Percentiles rank a stretch among this genome's conserved stretches.
Conservation (phyloP, 108 stramenopile genomes). For the Parietichytrium sp. region DNA sequence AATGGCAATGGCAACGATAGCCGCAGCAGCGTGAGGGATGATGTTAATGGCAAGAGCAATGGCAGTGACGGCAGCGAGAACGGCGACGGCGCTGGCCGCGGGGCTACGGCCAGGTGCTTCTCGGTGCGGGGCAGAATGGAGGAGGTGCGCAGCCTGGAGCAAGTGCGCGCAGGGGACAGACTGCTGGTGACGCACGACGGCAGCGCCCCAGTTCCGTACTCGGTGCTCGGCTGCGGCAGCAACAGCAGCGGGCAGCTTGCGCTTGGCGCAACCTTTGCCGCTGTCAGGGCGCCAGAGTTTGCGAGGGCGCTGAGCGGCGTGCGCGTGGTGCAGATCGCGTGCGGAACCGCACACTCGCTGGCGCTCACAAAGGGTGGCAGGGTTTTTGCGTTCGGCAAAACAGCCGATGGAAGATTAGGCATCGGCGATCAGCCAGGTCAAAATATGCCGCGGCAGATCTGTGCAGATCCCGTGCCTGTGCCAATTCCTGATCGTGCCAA, state of each 20-base stretch:
- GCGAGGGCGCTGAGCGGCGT: neutral
- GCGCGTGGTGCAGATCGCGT: slow-evolving; percentile 2
- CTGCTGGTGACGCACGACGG: neutral
- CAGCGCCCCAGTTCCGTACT: neutral
- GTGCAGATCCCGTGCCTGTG: too few species aligned
- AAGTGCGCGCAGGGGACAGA: neutral
- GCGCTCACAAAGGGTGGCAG: neutral
- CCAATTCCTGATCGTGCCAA: neutral
- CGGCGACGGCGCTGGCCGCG: too few species aligned
- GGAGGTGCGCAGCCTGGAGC: neutral
- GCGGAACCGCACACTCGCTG: neutral
- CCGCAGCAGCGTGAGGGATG: too few species aligned
- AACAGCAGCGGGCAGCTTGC: slow-evolving; percentile 15
- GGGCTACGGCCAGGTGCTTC: neutral
- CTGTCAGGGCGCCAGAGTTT: neutral
- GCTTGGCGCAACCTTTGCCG: neutral
- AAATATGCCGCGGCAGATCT: neutral
- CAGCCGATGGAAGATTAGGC: neutral
- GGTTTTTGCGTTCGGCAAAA: neutral
- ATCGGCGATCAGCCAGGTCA: neutral
- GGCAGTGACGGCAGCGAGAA: too few species aligned
- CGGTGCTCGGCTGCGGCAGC: neutral
- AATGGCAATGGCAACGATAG: too few species aligned
- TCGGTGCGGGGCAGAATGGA: neutral
- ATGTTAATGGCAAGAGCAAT: too few species aligned